Conservation (phyloP, 208 protist genomes). For the Phytomonas francai region DNA sequence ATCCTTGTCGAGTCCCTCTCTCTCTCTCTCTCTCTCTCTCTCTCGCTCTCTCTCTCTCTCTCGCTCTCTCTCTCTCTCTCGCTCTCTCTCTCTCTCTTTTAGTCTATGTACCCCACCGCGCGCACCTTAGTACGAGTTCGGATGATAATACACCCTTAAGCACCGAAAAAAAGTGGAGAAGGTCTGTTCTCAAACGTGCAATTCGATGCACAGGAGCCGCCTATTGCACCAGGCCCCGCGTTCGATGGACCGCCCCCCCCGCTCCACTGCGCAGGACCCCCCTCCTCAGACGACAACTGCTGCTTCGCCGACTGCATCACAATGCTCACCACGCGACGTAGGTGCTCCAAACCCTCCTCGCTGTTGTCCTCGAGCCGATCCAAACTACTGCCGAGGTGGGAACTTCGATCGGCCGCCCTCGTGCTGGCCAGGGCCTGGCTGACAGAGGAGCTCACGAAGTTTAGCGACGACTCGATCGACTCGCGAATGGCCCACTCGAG, state of each 20-base stretch:
- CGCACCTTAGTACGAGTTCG: neutral
- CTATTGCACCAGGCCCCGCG: neutral
- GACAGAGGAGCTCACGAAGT: neutral
- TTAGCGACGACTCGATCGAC: neutral
- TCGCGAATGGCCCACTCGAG: neutral
- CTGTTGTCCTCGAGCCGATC: constrained; percentile 22
- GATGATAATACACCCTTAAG: neutral
- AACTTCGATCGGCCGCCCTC: neutral
- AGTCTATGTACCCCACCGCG: no score
- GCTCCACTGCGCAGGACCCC: neutral
- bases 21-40: neutral
- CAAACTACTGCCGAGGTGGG: neutral
- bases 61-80: neutral
- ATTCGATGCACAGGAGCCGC: neutral
- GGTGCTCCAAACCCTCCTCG: constrained; percentile 23
- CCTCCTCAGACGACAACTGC: neutral
- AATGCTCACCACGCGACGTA: constrained; percentile 26
- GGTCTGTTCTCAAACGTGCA: neutral
- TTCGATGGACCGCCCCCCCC: neutral
- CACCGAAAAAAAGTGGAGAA: neutral
- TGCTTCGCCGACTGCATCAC: constrained; percentile 31
- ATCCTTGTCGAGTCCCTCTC: neutral
- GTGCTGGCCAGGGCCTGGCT: neutral
- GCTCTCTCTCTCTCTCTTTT: neutral
- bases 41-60: neutral